Conservation (phyloP, 768 basidiomycete species). For the Symmetrospora coprosmae region DNA sequence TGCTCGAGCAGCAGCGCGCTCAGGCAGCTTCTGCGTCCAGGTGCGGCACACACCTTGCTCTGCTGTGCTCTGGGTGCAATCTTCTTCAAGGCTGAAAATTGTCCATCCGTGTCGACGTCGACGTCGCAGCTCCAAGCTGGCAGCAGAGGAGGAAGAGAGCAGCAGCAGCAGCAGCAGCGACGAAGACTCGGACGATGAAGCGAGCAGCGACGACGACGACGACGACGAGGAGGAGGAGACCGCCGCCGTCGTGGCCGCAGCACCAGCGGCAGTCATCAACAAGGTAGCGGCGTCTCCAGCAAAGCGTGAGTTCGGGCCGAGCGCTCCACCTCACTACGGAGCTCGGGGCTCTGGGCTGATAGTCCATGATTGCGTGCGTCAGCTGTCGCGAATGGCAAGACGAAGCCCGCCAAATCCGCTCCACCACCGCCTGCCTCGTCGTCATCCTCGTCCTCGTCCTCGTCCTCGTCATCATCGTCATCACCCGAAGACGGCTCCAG, state of each 20-base stretch:
- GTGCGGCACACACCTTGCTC: too few relatives aligned
- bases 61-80: too few relatives aligned
- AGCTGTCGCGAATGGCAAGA: slow-evolving; percentile 3
- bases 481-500: slow-evolving; percentile 14
- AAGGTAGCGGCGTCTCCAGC: neutral
- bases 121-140: neutral
- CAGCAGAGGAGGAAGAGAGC: neutral
- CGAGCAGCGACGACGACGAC: neutral
- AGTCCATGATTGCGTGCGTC: slow-evolving; percentile 12
- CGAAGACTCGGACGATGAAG: neutral
- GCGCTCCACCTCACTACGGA: slow-evolving; percentile 2
- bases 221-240: neutral
- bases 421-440: slow-evolving; percentile 1
- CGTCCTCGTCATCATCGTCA: slow-evolving; percentile 22
- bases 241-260: neutral
- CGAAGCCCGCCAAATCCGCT: slow-evolving; percentile 26
- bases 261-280: neutral
- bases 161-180: neutral
- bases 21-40: neutral
- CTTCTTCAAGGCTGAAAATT: neutral
- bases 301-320: neutral
- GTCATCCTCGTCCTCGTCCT: slow-evolving; percentile 31
- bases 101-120: neutral
- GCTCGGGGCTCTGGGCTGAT: neutral
- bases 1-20: slow-evolving; percentile 1